A percentile compares a stretch with the other conserved stretches of the same genome.
Evolutionary conservation across 1,284 basidiomycete genomes (phyloP).

Genomic region (Apiotrichum gracile): DNA sequence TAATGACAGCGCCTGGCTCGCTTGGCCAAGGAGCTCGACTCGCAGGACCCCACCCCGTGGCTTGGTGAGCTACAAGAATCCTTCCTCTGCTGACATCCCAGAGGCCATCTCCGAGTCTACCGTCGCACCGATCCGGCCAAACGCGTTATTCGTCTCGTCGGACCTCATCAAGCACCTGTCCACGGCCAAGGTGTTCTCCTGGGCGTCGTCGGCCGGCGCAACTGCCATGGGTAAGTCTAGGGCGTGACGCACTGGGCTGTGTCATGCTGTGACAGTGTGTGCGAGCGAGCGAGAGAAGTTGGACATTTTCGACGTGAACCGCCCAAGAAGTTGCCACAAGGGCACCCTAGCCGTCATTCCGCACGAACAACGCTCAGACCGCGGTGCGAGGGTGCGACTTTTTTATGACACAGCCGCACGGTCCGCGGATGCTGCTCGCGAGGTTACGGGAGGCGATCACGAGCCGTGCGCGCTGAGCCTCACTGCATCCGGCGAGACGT

Average conservation of each 20-base stretch:
- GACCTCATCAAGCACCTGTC: constrained; percentile 41
- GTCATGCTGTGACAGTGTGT: not conserved
- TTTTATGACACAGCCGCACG: not conserved
- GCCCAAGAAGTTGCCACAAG: too few relatives aligned
- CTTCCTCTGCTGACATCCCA: too few relatives aligned
- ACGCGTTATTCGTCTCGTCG: constrained; percentile 33
- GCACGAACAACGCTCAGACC: too few relatives aligned
- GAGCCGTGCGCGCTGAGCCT: too few relatives aligned
- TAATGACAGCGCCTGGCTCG: constrained; percentile 26
- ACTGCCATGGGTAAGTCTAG: constrained; percentile 32
- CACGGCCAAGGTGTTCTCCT: constrained; percentile 40
- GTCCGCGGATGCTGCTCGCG: not conserved
- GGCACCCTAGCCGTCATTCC: too few relatives aligned
- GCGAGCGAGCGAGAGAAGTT: too few relatives aligned
- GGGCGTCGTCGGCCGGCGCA: constrained; percentile 35
- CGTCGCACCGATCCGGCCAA: constrained; percentile 25
- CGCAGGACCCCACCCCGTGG: constrained; percentile 39
- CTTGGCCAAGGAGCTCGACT: constrained; percentile 34
- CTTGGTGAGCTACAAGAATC: constrained; percentile 35
- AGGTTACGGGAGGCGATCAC: too few relatives aligned
- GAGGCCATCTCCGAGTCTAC: constrained; percentile 29
- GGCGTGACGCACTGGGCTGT: not conserved
- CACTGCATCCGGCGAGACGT: too few relatives aligned
- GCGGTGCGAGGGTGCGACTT: too few relatives aligned
- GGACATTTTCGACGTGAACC: too few relatives aligned